A percentile compares a stretch with the other conserved stretches of the same genome.
phyloP scores from a whole-genome alignment of 371 early-diverging fungal species.

The Saksenaea oblongispora region DNA sequence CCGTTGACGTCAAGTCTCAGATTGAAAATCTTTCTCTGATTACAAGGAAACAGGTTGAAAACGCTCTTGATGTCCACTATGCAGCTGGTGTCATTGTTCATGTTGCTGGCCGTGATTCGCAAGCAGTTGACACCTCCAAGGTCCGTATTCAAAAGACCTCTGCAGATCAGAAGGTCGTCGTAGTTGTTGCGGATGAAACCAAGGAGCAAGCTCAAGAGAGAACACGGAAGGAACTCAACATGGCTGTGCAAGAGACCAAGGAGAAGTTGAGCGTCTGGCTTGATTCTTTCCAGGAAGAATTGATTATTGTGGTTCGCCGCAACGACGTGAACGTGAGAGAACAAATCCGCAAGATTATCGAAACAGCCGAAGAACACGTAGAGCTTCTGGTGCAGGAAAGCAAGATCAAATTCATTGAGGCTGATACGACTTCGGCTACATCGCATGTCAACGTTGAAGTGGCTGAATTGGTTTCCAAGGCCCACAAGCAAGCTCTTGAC shows the following conservation, averaged over 20 bases:
- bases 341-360: constrained; percentile 12
- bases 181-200: constrained; percentile 28
- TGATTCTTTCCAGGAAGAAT: constrained; percentile 24
- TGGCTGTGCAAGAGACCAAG: constrained; percentile 37
- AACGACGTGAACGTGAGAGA: constrained; percentile 24
- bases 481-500: constrained; percentile 31
- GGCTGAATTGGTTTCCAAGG: constrained; percentile 10
- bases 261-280: constrained; percentile 27
- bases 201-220: constrained; percentile 33
- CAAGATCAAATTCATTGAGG: constrained; percentile 14
- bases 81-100: constrained; percentile 5
- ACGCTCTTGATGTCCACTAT: constrained; percentile 32
- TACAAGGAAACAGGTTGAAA: constrained; percentile 29
- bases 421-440: constrained; percentile 2
- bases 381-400: constrained; percentile 7
- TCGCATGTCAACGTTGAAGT: not conserved
- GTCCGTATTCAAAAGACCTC: constrained; percentile 1
- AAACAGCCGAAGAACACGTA: constrained; percentile 23
- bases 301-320: constrained; percentile 23
- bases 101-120: not conserved
- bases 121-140: constrained; percentile 12
- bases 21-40: constrained; percentile 32
- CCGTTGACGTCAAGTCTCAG: constrained; percentile 31
- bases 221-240: constrained; percentile 24
- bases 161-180: constrained; percentile 6